Evolutionary conservation across 345 rosid species (phyloP).

Genomic region (Lenwebbia sp.): DNA sequence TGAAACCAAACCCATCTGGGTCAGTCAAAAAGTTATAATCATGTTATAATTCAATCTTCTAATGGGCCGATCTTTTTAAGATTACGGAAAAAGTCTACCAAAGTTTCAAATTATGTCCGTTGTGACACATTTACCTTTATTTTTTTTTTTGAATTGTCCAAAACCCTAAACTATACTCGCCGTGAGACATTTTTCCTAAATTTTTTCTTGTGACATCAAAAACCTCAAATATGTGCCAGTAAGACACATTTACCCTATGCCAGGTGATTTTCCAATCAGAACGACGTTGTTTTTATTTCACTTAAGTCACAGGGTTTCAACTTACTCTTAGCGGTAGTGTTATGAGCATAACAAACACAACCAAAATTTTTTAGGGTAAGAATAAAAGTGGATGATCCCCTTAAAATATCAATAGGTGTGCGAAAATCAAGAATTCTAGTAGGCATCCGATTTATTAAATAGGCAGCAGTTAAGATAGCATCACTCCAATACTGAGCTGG

Average conservation of each 20-base stretch:
- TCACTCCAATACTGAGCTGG: too few relatives aligned
- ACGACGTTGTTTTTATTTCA: background rate
- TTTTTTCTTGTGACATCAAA: background rate
- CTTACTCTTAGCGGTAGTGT: too few relatives aligned
- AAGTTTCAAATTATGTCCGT: background rate
- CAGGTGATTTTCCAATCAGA: background rate
- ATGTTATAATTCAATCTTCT: background rate
- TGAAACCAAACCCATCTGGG: background rate
- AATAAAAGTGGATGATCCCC: too few relatives aligned
- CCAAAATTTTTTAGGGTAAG: too few relatives aligned
- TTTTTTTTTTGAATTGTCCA: too few relatives aligned
- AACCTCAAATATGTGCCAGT: fast-evolving
- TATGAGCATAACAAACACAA: too few relatives aligned
- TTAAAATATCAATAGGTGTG: too few relatives aligned
- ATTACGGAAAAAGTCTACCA: fast-evolving
- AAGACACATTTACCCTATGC: background rate
- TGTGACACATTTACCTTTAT: background rate
- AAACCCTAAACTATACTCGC: background rate
- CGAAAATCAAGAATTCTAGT: too few relatives aligned
- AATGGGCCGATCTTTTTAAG: background rate
- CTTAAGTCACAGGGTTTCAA: background rate
- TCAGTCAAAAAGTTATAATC: background rate
- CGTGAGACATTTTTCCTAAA: background rate
- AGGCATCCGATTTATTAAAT: too few relatives aligned
- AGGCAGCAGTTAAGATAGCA: too few relatives aligned